Conservation (phyloP, 306 rosid species). For the Cyclanthera cordifolia region DNA sequence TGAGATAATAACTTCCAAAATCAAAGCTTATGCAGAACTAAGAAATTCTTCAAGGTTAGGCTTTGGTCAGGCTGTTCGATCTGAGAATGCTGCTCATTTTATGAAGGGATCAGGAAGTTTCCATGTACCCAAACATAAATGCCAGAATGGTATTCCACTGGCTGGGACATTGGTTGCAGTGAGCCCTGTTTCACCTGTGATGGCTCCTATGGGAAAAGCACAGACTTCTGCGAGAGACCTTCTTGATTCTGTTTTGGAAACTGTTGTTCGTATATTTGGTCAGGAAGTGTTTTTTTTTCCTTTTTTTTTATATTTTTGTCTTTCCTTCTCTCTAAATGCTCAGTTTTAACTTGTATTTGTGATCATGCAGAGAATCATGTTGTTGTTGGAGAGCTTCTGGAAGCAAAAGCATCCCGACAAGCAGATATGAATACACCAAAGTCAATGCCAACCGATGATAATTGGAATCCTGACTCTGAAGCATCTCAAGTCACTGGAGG, state of each 20-base stretch:
- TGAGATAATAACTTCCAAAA: slow-evolving; percentile 76
- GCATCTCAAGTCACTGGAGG: slow-evolving; percentile 90
- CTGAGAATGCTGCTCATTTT: slow-evolving; percentile 40
- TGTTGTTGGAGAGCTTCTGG: slow-evolving; percentile 82
- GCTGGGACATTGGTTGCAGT: slow-evolving; percentile 73
- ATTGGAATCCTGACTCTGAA: slow-evolving; percentile 76
- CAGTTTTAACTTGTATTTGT: slow-evolving; percentile 20
- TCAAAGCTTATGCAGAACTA: slow-evolving; percentile 59
- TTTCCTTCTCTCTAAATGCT: slow-evolving; percentile 4
- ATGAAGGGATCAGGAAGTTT: slow-evolving; percentile 70
- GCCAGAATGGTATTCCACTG: slow-evolving; percentile 67
- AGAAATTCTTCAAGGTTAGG: slow-evolving; percentile 57
- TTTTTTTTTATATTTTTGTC: background rate
- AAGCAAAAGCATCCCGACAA: slow-evolving; percentile 55
- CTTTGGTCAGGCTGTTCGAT: slow-evolving; percentile 43
- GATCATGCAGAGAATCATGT: slow-evolving; percentile 74
- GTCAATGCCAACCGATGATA: slow-evolving; percentile 55
- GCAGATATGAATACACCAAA: slow-evolving; percentile 62
- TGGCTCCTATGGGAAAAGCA: slow-evolving; percentile 92
- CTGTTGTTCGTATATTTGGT: slow-evolving; percentile 81
- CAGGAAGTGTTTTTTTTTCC: slow-evolving; percentile 16
- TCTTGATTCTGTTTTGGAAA: slow-evolving; percentile 77
- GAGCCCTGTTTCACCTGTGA: slow-evolving; percentile 92
- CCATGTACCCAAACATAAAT: slow-evolving; percentile 77
- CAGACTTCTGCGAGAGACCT: slow-evolving; percentile 80